Evolutionary conservation across 2,329 filamentous ascomycete species (phyloP), one percentile per base, ranked within the genome.

Genomic region (Beauveria bassiana): DNA sequence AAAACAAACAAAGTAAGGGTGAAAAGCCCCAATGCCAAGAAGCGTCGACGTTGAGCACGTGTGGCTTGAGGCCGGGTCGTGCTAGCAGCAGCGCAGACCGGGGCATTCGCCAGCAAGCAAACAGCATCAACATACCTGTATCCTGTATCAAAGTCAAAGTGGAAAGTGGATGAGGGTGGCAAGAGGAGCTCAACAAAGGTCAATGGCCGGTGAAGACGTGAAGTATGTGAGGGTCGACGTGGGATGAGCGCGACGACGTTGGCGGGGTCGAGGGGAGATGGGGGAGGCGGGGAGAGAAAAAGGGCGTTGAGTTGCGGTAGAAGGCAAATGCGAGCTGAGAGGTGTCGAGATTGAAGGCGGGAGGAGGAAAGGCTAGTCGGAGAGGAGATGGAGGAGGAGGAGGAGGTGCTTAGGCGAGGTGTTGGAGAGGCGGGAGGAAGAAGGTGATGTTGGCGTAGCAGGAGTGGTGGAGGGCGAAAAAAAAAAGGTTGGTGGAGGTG

Each of bases 201-300:
- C 67, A 67, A 72, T 66, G 67, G 65, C 69, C 68, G 54, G 57
- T 54, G 55, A 62, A 60, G 52, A 62, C 52, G 24, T 46, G 26
- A 24, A 22, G 47, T 52, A 34, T 45, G 45, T 24, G 43, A 52
- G 59, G 18, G 60, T 49, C 60, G 60, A 51, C 53, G 60, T 52
- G 60, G 45, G 60, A 61, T 51, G 53, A 61, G 20, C 16, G 46
- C 60, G 53, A 59, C 58, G 54, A 62, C 34, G 57, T 65, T 69
- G 63, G 67, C 67, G 67, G 67, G 66, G 66, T 68, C 65, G 62
- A 62, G 66, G 67, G 59, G 54, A 60, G 64, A 62, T 49, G 66
- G 59, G 34, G 64, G 62, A 59, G 67, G 61, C 54, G 63, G 61
- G 65, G 62, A 52, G 64, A 61, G 64, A 61, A 56, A 56, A 57